Conservation (phyloP, 352 stramenopile species). For the Nothophytophthora sp. region DNA sequence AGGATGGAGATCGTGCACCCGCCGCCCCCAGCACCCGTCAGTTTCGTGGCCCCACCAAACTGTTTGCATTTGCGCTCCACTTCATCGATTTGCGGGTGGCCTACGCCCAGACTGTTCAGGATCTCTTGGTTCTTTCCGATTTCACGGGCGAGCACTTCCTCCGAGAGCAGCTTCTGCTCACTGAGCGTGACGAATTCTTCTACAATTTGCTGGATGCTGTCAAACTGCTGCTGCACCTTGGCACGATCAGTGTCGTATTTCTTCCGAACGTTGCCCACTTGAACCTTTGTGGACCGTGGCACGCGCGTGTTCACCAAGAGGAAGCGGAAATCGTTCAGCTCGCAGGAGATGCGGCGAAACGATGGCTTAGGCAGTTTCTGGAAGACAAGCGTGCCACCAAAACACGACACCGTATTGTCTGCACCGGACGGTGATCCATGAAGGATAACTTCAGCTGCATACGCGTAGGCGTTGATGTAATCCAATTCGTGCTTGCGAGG, state of each 20-base stretch:
- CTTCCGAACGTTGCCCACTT: conserved; percentile 77
- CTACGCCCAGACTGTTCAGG: conserved; percentile 78
- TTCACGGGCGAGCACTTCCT: conserved; percentile 41
- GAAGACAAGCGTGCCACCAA: conserved; percentile 87
- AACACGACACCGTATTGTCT: conserved; percentile 92
- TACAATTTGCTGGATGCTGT: conserved; percentile 80
- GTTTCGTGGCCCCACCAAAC: conserved; percentile 78
- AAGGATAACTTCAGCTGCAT: conserved; percentile 86
- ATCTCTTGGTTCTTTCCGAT: conserved; percentile 80
- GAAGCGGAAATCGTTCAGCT: conserved; percentile 79
- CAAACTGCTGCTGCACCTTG: conserved; percentile 58
- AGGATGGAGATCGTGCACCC: conserved; percentile 90
- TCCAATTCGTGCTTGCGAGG: conserved; percentile 30
- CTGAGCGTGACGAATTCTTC: conserved; percentile 54
- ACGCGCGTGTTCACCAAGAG: conserved; percentile 92
- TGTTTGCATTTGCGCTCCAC: conserved; percentile 60
- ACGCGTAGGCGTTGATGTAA: conserved; percentile 87
- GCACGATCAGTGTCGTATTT: conserved; percentile 55
- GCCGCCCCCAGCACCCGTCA: conserved; percentile 89
- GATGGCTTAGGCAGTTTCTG: conserved; percentile 47
- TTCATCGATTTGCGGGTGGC: conserved; percentile 82
- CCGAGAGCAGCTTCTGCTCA: conserved; percentile 37
- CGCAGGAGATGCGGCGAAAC: conserved; percentile 44
- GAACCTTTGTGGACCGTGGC: conserved; percentile 83
- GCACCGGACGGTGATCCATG: conserved; percentile 91